A percentile compares a stretch with the other conserved stretches of the same genome.
Conservation (phyloP, 2,329 filamentous ascomycete genomes). For the Trichoderma harzianum region DNA sequence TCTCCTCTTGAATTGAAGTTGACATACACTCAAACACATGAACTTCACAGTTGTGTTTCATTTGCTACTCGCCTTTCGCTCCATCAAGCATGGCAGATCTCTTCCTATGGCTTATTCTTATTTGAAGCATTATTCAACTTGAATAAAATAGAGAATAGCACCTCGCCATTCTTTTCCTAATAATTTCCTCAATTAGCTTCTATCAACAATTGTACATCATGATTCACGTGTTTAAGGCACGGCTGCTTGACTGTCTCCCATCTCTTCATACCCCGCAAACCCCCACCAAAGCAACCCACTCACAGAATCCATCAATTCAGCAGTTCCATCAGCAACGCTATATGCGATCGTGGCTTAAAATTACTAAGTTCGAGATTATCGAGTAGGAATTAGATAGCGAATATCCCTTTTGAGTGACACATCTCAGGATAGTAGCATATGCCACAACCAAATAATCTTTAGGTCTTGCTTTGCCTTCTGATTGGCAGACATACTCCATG, state of each 20-base stretch:
- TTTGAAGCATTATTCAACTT: not conserved
- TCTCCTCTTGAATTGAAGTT: not conserved
- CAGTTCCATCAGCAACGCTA: not conserved
- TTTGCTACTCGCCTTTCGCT: not conserved
- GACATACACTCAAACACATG: not conserved
- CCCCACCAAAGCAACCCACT: not conserved
- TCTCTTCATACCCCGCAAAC: not conserved
- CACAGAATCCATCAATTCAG: not conserved
- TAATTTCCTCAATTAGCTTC: not conserved
- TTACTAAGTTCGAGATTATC: not conserved
- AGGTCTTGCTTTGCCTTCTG: not conserved
- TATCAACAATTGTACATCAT: not conserved
- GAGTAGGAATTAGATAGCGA: not conserved
- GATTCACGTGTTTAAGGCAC: not conserved
- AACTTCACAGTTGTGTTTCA: not conserved
- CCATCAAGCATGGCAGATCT: not conserved
- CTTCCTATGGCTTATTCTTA: fast-evolving
- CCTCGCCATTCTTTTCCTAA: not conserved
- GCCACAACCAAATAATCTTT: not conserved
- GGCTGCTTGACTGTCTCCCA: not conserved
- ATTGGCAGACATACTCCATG: not conserved
- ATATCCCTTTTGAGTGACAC: not conserved
- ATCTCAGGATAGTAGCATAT: not conserved
- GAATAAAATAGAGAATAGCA: not conserved
- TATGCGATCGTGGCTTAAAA: not conserved